These are phyloP conservation scores for Fagus sylvatica DNA, from an alignment of 306 rosid species.

Conservation along the genomic window DNA sequence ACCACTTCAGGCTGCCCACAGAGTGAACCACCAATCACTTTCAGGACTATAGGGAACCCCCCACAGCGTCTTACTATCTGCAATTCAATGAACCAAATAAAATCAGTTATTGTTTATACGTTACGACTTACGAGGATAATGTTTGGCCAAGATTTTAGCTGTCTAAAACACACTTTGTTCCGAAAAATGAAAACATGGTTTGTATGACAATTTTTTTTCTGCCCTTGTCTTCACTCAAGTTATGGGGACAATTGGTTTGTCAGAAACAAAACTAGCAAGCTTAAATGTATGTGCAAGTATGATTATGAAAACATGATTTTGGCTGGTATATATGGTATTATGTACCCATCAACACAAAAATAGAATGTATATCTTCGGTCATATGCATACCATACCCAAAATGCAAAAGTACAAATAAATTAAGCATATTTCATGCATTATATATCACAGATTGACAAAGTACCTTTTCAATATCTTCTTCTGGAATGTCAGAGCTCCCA, in stretches of 20 bases:
- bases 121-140: background rate
- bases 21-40: constrained; percentile 30
- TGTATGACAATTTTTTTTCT: no score
- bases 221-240: no score
- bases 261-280: no score
- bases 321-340: no score
- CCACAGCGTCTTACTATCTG: constrained; percentile 35
- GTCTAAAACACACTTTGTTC: background rate
- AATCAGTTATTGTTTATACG: background rate
- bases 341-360: no score
- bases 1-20: background rate
- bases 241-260: no score
- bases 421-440: no score
- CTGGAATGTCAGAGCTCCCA: constrained; percentile 2
- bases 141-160: background rate
- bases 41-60: constrained; percentile 34
- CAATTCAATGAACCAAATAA: background rate
- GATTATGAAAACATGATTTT: no score
- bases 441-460: background rate
- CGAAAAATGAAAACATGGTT: no score
- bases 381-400: background rate
- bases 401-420: background rate
- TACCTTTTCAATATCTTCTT: constrained; percentile 27
- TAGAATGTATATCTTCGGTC: no score
- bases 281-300: no score